Evolutionary conservation across 352 stramenopile genomes (phyloP).

Genomic region (Phytophthora foliorum): DNA sequence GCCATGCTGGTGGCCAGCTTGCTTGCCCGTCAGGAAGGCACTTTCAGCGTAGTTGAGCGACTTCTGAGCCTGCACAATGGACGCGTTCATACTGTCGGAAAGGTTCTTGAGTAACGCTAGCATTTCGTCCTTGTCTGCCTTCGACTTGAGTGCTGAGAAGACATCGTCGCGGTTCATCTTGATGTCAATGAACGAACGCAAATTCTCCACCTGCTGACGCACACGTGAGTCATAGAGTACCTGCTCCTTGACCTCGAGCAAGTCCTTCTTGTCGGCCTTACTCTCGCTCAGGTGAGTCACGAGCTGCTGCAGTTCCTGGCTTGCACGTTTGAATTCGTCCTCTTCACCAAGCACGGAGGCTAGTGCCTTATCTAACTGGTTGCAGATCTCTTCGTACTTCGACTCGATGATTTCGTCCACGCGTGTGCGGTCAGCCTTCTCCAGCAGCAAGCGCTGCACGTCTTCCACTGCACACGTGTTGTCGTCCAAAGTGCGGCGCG

Average conservation of each 20-base stretch:
- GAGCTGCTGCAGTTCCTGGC: constrained; percentile 84
- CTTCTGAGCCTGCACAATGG: constrained; percentile 73
- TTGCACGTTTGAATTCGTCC: constrained; percentile 90
- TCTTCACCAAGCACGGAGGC: constrained; percentile 89
- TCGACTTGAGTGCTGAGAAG: constrained; percentile 85
- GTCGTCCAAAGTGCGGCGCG: constrained; percentile 80
- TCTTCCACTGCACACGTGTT: constrained; percentile 89
- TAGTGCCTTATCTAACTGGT: constrained; percentile 91
- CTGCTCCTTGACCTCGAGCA: constrained; percentile 89
- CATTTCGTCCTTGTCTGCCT: constrained; percentile 91
- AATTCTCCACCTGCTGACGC: constrained; percentile 86
- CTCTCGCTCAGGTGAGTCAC: constrained; percentile 83
- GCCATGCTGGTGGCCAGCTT: constrained; percentile 58
- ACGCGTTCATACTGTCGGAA: constrained; percentile 88
- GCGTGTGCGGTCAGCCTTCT: constrained; percentile 84
- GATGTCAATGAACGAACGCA: constrained; percentile 88
- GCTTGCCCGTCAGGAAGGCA: constrained; percentile 82
- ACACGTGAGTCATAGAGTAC: constrained; percentile 90
- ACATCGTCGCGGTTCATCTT: constrained; percentile 92
- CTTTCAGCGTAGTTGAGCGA: constrained; percentile 71
- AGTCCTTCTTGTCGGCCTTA: constrained; percentile 87
- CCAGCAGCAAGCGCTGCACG: constrained; percentile 78
- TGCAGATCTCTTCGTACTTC: constrained; percentile 94
- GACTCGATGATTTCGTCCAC: constrained; percentile 91
- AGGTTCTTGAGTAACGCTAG: constrained; percentile 77